These are phyloP conservation scores for Hypsizygus ulmarius DNA, from an alignment of 1,284 basidiomycete genomes.

Conservation along the genomic window DNA sequence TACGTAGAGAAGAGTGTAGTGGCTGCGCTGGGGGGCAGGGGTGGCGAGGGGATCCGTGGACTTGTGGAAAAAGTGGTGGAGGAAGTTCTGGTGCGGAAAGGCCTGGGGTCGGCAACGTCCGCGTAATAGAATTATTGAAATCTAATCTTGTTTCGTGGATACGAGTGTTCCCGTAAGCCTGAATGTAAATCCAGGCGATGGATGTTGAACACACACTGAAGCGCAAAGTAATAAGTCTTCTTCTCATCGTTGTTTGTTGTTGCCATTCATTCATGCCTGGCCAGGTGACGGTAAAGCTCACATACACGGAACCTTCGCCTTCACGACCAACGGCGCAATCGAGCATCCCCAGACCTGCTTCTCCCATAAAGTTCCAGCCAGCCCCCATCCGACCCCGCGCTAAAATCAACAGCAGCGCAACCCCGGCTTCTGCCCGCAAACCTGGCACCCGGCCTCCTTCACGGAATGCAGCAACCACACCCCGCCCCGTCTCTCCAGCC, in stretches of 20 bases:
- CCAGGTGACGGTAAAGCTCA: conserved; percentile 44
- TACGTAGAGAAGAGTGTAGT: conserved; percentile 81
- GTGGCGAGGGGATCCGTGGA: conserved; percentile 51
- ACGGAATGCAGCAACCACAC: conserved; percentile 23
- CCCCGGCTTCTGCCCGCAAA: conserved; percentile 46
- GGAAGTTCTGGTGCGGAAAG: conserved; percentile 57
- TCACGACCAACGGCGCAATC: conserved; percentile 29
- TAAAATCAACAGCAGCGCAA: conserved; percentile 57
- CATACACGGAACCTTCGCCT: conserved; percentile 27
- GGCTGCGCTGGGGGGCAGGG: conserved; percentile 66
- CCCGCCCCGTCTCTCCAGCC: conserved; percentile 33
- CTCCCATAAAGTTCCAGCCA: conserved; percentile 49
- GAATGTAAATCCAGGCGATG: too few relatives aligned
- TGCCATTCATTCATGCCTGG: conserved; percentile 9
- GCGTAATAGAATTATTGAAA: conserved; percentile 14
- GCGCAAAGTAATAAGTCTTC: conserved; percentile 43
- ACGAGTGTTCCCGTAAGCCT: too few relatives aligned
- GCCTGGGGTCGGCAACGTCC: conserved; percentile 22
- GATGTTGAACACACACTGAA: conserved; percentile 34
- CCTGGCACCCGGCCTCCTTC: conserved; percentile 17
- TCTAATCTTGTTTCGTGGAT: too few relatives aligned
- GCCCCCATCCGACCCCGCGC: conserved; percentile 45
- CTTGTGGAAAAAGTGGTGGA: conserved; percentile 76
- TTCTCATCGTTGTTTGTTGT: not conserved
- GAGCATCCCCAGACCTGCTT: conserved; percentile 40